These are phyloP conservation scores for Dendrobium nobile DNA, from an alignment of 106 monocot genomes.

Conservation along the genomic window DNA sequence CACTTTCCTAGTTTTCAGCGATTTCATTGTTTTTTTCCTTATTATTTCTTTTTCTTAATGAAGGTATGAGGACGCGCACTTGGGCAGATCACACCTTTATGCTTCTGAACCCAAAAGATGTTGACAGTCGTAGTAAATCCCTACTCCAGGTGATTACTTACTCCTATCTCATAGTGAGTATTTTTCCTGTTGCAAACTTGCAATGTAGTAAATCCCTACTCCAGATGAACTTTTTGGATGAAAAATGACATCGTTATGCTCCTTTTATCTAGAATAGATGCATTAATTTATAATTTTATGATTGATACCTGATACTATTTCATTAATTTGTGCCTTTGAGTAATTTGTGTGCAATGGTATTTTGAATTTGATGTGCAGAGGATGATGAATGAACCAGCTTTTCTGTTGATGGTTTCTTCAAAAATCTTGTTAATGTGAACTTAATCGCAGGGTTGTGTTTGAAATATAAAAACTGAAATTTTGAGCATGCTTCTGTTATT, in stretches of 20 bases:
- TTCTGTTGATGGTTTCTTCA: not conserved
- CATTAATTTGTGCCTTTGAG: not conserved
- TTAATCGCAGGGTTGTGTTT: not conserved
- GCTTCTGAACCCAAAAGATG: constrained; percentile 43
- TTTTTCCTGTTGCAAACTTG: not conserved
- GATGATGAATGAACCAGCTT: not conserved
- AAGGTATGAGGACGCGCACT: constrained; percentile 1
- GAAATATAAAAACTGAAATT: not conserved
- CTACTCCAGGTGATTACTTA: constrained; percentile 43
- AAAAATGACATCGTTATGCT: not conserved
- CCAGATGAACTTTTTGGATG: not conserved
- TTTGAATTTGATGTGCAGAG: not conserved
- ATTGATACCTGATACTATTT: not conserved
- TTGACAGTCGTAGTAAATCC: constrained; percentile 23
- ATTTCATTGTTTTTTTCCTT: not conserved
- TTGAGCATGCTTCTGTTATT: not conserved
- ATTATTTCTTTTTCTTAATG: not conserved
- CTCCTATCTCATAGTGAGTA: not conserved
- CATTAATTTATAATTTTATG: not conserved
- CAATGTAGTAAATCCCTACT: not conserved
- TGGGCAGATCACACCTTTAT: constrained; percentile 20
- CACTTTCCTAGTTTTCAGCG: not conserved
- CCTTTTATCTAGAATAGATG: not conserved
- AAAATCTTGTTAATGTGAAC: not conserved
- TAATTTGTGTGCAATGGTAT: not conserved